Percentiles rank a stretch among this genome's conserved stretches.
Conservation (phyloP, 768 basidiomycete species). For the Boletus rex-veris region DNA sequence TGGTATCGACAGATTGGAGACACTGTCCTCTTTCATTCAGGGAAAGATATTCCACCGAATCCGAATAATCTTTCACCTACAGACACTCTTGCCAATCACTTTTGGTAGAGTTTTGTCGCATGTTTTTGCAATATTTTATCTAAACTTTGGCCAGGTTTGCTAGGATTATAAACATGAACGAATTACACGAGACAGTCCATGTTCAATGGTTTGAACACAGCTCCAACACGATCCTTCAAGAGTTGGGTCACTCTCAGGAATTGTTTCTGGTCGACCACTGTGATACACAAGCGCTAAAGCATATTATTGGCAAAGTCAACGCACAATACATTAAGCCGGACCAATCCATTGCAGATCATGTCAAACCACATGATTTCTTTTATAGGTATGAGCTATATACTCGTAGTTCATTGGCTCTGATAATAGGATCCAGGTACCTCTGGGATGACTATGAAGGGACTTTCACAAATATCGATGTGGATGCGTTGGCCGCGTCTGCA, state of each 20-base stretch:
- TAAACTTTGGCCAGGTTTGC: slow-evolving; percentile 54
- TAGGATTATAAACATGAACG: slow-evolving; percentile 52
- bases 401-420: slow-evolving; percentile 1
- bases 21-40: slow-evolving; percentile 50
- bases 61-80: slow-evolving; percentile 34
- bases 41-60: slow-evolving; percentile 34
- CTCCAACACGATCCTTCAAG: slow-evolving; percentile 54
- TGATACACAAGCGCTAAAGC: slow-evolving; percentile 35
- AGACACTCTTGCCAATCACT: slow-evolving; percentile 51
- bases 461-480: slow-evolving; percentile 41
- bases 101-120: slow-evolving; percentile 46
- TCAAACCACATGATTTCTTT: slow-evolving; percentile 45
- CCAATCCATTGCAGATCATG: slow-evolving; percentile 19
- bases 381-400: slow-evolving; percentile 44
- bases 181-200: slow-evolving; percentile 46
- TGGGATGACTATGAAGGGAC: slow-evolving; percentile 46
- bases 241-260: slow-evolving; percentile 61
- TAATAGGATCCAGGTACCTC: slow-evolving; percentile 38
- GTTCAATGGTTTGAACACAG: slow-evolving; percentile 76
- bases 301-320: slow-evolving; percentile 47
- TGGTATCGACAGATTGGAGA: slow-evolving; percentile 54
- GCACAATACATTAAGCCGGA: slow-evolving; percentile 36
- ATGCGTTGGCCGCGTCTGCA: slow-evolving; percentile 12
- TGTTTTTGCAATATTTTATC: background rate
- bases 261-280: slow-evolving; percentile 61